Percentiles rank a stretch among this genome's conserved stretches.
These are phyloP conservation scores for Mortierella sp. DNA, from an alignment of 371 early-diverging fungal species.

Conservation along the genomic window DNA sequence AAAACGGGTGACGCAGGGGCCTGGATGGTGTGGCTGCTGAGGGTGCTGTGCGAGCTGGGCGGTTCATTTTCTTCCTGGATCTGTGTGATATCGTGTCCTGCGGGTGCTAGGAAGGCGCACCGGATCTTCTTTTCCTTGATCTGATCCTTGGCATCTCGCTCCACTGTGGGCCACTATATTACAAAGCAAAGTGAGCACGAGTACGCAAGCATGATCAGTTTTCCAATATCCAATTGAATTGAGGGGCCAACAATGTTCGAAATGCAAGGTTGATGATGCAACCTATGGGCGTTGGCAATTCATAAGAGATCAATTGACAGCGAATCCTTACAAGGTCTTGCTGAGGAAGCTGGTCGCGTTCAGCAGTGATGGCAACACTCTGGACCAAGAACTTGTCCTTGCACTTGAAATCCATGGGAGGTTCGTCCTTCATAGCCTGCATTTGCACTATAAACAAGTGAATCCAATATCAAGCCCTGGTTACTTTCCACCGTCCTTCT, in stretches of 20 bases:
- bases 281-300: too few relatives aligned
- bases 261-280: neutral
- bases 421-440: conserved; percentile 90
- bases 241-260: neutral
- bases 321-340: conserved; percentile 58
- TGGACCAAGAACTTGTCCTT: conserved; percentile 97
- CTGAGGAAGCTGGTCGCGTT: conserved; percentile 54
- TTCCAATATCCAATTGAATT: too few relatives aligned
- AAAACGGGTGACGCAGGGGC: conserved; percentile 17
- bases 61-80: conserved; percentile 37
- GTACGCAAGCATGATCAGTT: too few relatives aligned
- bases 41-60: conserved; percentile 15
- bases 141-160: conserved; percentile 58
- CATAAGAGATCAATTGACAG: neutral
- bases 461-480: neutral
- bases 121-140: conserved; percentile 75
- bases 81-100: conserved; percentile 31
- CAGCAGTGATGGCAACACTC: conserved; percentile 75
- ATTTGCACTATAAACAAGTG: conserved; percentile 72
- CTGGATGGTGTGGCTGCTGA: conserved; percentile 25
- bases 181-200: conserved; percentile 13
- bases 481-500: neutral
- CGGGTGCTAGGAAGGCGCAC: conserved; percentile 62
- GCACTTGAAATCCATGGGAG: conserved; percentile 82
- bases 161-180: conserved; percentile 67